Evolutionary conservation across 306 rosid genomes (phyloP).

Genomic region (Mimosa pudica): DNA sequence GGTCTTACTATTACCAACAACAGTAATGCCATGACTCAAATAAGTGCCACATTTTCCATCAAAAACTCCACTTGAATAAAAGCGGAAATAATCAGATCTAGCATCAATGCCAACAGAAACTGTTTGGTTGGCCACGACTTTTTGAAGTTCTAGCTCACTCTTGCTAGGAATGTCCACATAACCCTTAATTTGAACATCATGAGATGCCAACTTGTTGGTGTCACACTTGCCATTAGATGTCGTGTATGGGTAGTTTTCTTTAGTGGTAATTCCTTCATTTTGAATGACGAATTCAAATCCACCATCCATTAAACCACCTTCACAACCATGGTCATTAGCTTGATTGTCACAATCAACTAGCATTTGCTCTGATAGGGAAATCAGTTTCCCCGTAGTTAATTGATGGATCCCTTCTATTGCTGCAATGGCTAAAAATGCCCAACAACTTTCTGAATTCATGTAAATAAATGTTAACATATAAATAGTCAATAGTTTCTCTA

Average conservation of each 20-base stretch:
- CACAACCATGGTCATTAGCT: slow-evolving; percentile 1
- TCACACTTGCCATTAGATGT: too few relatives aligned
- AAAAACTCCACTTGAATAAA: too few relatives aligned
- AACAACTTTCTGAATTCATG: slow-evolving; percentile 12
- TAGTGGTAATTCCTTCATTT: slow-evolving; percentile 39
- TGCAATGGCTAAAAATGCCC: slow-evolving; percentile 9
- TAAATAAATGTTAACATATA: neutral
- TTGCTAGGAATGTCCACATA: too few relatives aligned
- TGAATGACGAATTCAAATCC: slow-evolving; percentile 22
- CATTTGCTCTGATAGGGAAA: slow-evolving; percentile 4
- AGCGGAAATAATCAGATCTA: too few relatives aligned
- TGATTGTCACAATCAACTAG: neutral
- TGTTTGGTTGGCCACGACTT: too few relatives aligned
- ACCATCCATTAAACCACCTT: slow-evolving; percentile 8
- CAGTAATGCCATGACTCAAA: too few relatives aligned
- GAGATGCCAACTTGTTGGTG: neutral
- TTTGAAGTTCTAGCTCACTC: too few relatives aligned
- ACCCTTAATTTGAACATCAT: too few relatives aligned
- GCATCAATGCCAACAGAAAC: too few relatives aligned
- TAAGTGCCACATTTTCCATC: too few relatives aligned
- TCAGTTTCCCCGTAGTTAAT: neutral
- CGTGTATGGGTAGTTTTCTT: slow-evolving; percentile 36
- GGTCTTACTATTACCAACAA: too few relatives aligned
- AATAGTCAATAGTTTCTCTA: too few relatives aligned
- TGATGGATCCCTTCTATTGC: slow-evolving; percentile 11